Conservation (phyloP, 2,329 filamentous ascomycete species). For the Botrytis aclada region DNA sequence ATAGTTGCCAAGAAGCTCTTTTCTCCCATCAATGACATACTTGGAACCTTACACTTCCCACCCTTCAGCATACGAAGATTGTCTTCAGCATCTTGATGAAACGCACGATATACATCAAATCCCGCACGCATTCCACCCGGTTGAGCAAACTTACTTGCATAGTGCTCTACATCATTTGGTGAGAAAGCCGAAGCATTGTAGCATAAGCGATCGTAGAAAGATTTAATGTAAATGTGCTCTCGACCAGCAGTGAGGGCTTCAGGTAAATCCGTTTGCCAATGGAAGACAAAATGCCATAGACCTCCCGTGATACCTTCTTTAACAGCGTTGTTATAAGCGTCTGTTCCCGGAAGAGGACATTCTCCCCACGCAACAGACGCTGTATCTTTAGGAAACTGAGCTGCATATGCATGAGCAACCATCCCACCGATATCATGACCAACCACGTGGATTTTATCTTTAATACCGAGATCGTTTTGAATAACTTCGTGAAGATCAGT, state of each 20-base stretch:
- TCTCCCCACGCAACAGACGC: neutral
- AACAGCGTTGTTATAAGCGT: neutral
- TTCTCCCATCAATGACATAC: neutral
- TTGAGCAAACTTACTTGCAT: neutral
- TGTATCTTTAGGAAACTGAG: neutral
- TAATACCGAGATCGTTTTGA: neutral
- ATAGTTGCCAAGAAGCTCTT: neutral
- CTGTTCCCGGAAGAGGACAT: neutral
- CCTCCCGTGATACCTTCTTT: neutral
- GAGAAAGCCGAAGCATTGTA: neutral
- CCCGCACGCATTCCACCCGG: neutral
- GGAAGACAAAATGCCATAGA: neutral
- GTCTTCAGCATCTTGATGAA: neutral
- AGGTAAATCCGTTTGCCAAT: neutral
- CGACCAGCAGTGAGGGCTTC: neutral
- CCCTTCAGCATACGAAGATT: neutral
- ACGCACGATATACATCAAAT: neutral
- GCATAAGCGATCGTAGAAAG: neutral
- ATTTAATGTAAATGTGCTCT: neutral
- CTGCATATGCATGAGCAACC: neutral
- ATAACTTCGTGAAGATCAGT: neutral
- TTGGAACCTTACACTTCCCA: neutral
- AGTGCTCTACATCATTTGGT: neutral
- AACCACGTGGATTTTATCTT: neutral
- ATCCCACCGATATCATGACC: neutral